Evolutionary conservation across 768 basidiomycete species (phyloP).

Genomic region (Clavaria fumosa): DNA sequence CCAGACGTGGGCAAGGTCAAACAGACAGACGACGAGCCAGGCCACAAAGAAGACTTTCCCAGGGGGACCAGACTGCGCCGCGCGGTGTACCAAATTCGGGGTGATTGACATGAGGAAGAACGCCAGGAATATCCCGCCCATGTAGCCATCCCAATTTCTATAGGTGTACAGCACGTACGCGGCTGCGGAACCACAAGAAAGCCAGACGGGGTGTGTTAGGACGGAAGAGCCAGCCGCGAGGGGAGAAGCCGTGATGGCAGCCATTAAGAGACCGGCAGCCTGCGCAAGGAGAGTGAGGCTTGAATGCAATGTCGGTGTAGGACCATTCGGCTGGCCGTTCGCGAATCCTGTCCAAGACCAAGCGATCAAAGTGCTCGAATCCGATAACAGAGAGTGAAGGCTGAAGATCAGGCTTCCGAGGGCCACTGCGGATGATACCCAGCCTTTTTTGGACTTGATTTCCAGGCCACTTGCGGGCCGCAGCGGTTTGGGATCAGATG

Average conservation of each 20-base stretch:
- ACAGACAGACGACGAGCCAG: slow-evolving; percentile 43
- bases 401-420: slow-evolving; percentile 58
- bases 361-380: slow-evolving; percentile 63
- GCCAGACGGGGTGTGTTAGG: slow-evolving; percentile 35
- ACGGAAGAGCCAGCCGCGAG: slow-evolving; percentile 21
- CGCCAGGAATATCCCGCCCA: slow-evolving; percentile 46
- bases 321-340: slow-evolving; percentile 43
- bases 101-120: slow-evolving; percentile 50
- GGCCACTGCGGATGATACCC: slow-evolving; percentile 30
- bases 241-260: slow-evolving; percentile 17
- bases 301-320: slow-evolving; percentile 58
- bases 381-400: slow-evolving; percentile 56
- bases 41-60: slow-evolving; percentile 39
- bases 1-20: slow-evolving; percentile 58
- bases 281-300: slow-evolving; percentile 51
- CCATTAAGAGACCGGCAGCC: slow-evolving; percentile 35
- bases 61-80: slow-evolving; percentile 26
- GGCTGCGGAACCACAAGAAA: slow-evolving; percentile 35
- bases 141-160: slow-evolving; percentile 55
- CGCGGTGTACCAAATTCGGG: slow-evolving; percentile 36
- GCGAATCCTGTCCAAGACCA: slow-evolving; percentile 89
- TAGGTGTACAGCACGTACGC: slow-evolving; percentile 42
- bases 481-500: slow-evolving; percentile 10
- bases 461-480: background rate
- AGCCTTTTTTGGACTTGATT: slow-evolving; percentile 3